Base-by-base conservation (phyloP, 331 rosid genomes). In the Phaseolus coccineus region DNA sequence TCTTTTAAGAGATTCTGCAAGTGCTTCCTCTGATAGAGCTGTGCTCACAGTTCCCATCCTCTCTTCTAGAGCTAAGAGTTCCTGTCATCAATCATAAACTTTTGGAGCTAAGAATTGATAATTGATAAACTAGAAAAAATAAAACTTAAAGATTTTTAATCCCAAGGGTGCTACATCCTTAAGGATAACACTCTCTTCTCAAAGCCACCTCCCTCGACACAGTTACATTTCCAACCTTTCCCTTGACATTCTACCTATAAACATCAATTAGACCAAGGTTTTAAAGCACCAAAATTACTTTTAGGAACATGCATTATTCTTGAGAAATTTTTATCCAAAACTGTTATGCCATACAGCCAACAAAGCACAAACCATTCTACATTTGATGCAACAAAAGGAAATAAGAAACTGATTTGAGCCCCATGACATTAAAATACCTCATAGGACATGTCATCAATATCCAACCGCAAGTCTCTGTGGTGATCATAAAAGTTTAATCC, bases 1-100 rank as follows among this genome's bases (percentile, higher is more conserved):
- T 84, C 76, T 91, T 80, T 82, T 76, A 24, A 94, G 84, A 77
- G 93, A 88, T 68, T 87, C 84, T 5, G 90, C 76, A 77, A 94
- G 80, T 35, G 90, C 90, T 79, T 91, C 97, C 59, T 91, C 94
- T 2, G 98, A 48, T 59, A 94, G 85, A 58, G 97, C 97, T 46
- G 95, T 94, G 86, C 98, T 94, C 81, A 94, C 98, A 57, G 83
- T 76, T 47, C 98, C 98, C 89, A 94, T 94, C 56, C 95, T 92
- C 83, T 94, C 98, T 88, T 89, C 98, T 28, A 94, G 91, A 80
- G 97, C 97, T 40, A 94, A 86, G 59, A 94, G 83, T 87, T 94
- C 98, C 98, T 94, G 88, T 81, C 56, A 73, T 59, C 37, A 22
- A 5, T 63, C 48, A 39, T 24, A 83, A 44, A 57, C 25, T 39